Evolutionary conservation across 148 eudicot species (phyloP), one percentile per base, ranked within the genome.

Genomic region (Cornus controversa): DNA sequence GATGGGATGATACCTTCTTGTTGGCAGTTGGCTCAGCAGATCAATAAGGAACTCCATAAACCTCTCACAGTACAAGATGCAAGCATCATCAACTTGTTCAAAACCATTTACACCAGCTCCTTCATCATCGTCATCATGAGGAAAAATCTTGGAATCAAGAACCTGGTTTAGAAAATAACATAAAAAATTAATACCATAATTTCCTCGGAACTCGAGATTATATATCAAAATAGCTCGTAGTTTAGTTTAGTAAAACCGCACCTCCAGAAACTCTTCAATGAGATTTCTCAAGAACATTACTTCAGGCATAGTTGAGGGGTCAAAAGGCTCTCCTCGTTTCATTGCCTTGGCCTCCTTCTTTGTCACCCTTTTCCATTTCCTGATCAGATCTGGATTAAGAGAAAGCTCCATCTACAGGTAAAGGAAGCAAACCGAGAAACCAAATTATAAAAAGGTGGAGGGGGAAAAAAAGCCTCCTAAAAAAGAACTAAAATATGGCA

Each of bases 41-140:
- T 95, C 98, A 72, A 93, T 95, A 73, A 95, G 92, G 77, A 95
- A 95, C 85, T 95, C 98, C 92, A 91, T 91, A 82, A 95, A 95
- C 83, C 98, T 90, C 82, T 95, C 98, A 82, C 98, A 95, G 79
- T 91, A 95, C 80, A 95, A 82, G 53, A 95, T 58, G 45, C 84
- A 91, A 63, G 97, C 94, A 76, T 90, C 95, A 84, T 92, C 83
- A 82, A 86, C 89, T 79, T 75, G 76, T 79, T 80, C 89, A 75
- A 78, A 82, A 71, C 79, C 90, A 83, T 84, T 81, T 9, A 60
- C 84, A 83, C 66, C 82, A 36, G 72, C 15, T 9, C 26, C 27
- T 69, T 70, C 88, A 77, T 81, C 80, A 25, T 84, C 80, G 60
- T 80, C 86, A 69, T 72, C 84, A 47, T 42, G 71, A 75, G 69